Conservation (phyloP, 768 basidiomycete species). For the Amylocystis lapponica region DNA sequence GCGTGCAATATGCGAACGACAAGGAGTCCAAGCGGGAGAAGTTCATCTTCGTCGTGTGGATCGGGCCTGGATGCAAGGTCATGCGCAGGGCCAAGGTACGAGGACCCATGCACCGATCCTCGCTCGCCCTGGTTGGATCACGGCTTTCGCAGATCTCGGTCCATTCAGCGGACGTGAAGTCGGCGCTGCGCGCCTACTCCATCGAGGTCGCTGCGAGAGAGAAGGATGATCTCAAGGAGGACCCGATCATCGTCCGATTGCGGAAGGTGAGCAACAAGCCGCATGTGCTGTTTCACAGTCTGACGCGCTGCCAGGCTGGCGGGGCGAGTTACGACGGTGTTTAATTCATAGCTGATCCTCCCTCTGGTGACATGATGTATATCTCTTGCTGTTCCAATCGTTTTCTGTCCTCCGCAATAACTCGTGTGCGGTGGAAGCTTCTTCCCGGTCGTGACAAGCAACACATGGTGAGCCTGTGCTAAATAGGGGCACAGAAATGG, state of each 20-base stretch:
- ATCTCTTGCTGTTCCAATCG: too few species aligned
- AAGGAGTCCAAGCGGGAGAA: conserved; percentile 86
- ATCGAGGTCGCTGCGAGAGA: conserved; percentile 86
- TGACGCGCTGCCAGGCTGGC: conserved; percentile 51
- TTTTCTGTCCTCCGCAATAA: too few species aligned
- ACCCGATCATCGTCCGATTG: conserved; percentile 74
- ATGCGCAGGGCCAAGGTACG: conserved; percentile 90
- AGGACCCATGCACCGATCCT: conserved; percentile 3
- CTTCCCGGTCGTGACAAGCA: too few species aligned
- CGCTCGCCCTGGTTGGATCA: not conserved
- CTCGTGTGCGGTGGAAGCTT: too few species aligned
- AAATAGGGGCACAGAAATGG: too few species aligned
- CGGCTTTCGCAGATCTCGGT: conserved; percentile 69
- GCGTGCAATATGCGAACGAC: conserved; percentile 82
- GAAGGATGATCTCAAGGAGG: conserved; percentile 81
- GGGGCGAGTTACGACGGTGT: conserved; percentile 88
- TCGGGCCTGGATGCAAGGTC: conserved; percentile 75
- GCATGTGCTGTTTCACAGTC: conserved; percentile 10
- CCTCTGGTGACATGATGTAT: too few species aligned
- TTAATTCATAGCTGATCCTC: too few species aligned
- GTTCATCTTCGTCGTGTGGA: conserved; percentile 83
- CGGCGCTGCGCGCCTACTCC: conserved; percentile 68
- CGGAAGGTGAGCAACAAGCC: conserved; percentile 56
- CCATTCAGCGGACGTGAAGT: conserved; percentile 84
- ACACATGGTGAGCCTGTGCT: too few species aligned